phyloP scores from a whole-genome alignment of 768 basidiomycete genomes.

The Asterophora lycoperdoides region DNA sequence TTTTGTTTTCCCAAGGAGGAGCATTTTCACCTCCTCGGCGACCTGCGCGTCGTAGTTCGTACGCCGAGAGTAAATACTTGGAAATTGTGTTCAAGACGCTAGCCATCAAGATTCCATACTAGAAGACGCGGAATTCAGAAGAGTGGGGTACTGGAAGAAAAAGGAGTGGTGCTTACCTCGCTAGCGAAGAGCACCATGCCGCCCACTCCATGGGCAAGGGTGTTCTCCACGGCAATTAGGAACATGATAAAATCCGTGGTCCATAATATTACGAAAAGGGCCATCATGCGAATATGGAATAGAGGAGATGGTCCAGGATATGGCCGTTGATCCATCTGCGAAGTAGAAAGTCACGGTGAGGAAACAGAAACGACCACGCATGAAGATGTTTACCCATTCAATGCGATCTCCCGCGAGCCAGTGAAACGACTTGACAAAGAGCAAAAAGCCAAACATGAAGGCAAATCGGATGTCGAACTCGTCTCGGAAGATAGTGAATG shows the following conservation, averaged over 20 bases:
- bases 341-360: slow-evolving; percentile 6
- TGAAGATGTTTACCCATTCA: slow-evolving; percentile 70
- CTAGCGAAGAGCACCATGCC: slow-evolving; percentile 95
- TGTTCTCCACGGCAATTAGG: slow-evolving; percentile 74
- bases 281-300: slow-evolving; percentile 83
- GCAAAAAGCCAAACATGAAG: slow-evolving; percentile 89
- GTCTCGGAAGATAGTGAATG: slow-evolving; percentile 96
- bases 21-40: slow-evolving; percentile 77
- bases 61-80: slow-evolving; percentile 77
- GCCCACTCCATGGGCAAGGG: slow-evolving; percentile 72
- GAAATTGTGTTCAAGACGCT: slow-evolving; percentile 71
- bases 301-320: slow-evolving; percentile 76
- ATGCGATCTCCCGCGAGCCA: slow-evolving; percentile 95
- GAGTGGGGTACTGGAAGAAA: not conserved
- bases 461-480: slow-evolving; percentile 92
- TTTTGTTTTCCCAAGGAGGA: slow-evolving; percentile 96
- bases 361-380: not conserved
- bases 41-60: slow-evolving; percentile 79
- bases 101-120: slow-evolving; percentile 90
- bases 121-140: slow-evolving; percentile 12
- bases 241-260: slow-evolving; percentile 74
- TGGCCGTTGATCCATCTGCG: slow-evolving; percentile 94
- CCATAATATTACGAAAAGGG: slow-evolving; percentile 74
- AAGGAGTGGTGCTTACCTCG: slow-evolving; percentile 55
- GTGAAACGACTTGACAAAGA: slow-evolving; percentile 96